phyloP scores from a whole-genome alignment of 2,329 filamentous ascomycete species.

The Cryoendolithus antarcticus region DNA sequence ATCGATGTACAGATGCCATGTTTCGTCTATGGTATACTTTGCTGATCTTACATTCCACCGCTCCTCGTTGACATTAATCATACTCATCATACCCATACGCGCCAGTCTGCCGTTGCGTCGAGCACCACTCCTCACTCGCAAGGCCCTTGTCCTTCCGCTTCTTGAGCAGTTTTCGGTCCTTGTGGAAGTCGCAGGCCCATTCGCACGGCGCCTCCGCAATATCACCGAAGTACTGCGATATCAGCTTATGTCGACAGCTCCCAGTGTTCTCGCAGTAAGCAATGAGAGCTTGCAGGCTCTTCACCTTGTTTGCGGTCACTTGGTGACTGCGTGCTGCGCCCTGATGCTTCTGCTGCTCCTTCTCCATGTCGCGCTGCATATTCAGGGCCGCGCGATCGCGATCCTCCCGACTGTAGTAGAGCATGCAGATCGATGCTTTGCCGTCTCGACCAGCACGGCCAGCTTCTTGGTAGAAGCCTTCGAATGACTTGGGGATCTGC shows the following conservation, averaged over 20 bases:
- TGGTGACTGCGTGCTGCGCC: constrained; percentile 33
- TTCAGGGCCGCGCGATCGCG: constrained; percentile 56
- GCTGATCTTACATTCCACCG: background rate
- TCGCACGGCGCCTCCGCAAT: constrained; percentile 23
- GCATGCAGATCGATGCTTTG: constrained; percentile 71
- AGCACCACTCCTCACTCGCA: constrained; percentile 38
- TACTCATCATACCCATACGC: constrained; percentile 26
- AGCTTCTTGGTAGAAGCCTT: constrained; percentile 92
- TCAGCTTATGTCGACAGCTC: constrained; percentile 61
- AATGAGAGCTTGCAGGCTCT: constrained; percentile 46
- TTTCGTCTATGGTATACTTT: too few relatives aligned
- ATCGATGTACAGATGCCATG: too few relatives aligned
- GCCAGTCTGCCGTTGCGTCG: constrained; percentile 34
- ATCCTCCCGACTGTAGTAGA: constrained; percentile 86
- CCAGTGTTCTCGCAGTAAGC: constrained; percentile 69
- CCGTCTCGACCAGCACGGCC: constrained; percentile 83
- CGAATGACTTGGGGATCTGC: constrained; percentile 86
- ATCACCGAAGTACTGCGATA: constrained; percentile 70
- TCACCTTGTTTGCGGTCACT: constrained; percentile 27
- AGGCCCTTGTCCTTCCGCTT: constrained; percentile 32
- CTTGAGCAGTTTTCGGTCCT: constrained; percentile 29
- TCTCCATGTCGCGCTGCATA: constrained; percentile 32
- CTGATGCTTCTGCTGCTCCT: constrained; percentile 25
- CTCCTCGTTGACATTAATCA: constrained; percentile 11
- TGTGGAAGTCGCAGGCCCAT: constrained; percentile 39